phyloP scores from a whole-genome alignment of 495 filamentous ascomycete genomes.

The Bacidia rubella region DNA sequence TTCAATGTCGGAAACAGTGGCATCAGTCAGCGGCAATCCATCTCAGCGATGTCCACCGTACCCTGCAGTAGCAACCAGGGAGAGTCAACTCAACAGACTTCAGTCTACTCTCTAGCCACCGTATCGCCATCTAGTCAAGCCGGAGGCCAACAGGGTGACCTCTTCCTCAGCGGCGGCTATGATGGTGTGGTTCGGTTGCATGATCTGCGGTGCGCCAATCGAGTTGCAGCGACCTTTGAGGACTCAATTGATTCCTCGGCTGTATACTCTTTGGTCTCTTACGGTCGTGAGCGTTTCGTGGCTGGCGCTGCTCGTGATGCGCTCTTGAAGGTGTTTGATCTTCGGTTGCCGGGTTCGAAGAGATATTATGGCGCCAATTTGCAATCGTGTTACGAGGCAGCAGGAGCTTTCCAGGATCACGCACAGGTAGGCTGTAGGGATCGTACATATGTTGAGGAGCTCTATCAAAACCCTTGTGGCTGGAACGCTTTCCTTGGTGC shows the following conservation, averaged over 20 bases:
- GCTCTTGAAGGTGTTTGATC: conserved; percentile 51
- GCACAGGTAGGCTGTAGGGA: too few relatives aligned
- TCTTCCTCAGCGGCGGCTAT: conserved; percentile 50
- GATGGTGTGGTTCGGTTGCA: conserved; percentile 48
- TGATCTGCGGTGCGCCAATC: conserved; percentile 43
- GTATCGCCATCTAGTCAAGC: conserved; percentile 25
- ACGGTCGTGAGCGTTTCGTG: conserved; percentile 43
- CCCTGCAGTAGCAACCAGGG: background rate
- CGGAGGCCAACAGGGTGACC: conserved; percentile 27
- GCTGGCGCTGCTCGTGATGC: conserved; percentile 42
- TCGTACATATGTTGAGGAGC: too few relatives aligned
- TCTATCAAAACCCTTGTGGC: background rate
- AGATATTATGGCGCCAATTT: conserved; percentile 21
- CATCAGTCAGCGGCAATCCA: background rate
- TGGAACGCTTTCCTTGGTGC: conserved; percentile 15
- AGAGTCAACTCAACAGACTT: conserved; percentile 2
- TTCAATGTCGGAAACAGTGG: conserved; percentile 26
- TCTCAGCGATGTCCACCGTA: background rate
- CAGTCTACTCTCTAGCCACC: conserved; percentile 34
- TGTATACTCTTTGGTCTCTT: conserved; percentile 45
- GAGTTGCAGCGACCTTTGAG: conserved; percentile 34
- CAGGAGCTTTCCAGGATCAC: too few relatives aligned
- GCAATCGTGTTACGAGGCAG: background rate
- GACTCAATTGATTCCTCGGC: conserved; percentile 43
- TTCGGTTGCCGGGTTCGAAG: conserved; percentile 38